phyloP scores from a whole-genome alignment of 192 early-diverging fungal species.

The Umbelopsis sp. region DNA sequence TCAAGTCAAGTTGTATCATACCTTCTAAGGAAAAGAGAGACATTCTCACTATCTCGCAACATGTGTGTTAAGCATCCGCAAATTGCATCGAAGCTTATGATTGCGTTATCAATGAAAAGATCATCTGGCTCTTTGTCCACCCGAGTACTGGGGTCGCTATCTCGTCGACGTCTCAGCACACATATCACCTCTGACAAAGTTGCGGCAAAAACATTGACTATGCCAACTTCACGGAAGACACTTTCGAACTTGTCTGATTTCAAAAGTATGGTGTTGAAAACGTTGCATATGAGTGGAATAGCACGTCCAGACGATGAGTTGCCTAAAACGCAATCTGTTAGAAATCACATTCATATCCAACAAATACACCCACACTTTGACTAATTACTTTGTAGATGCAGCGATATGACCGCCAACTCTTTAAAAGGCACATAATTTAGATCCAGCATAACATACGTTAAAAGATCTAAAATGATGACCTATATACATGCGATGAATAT shows the following conservation, averaged over 20 bases:
- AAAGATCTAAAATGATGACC: conserved; percentile 52
- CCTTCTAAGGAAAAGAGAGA: conserved; percentile 50
- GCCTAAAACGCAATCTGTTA: conserved; percentile 16
- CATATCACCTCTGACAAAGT: conserved; percentile 56
- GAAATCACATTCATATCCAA: neutral
- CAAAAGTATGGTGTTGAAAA: conserved; percentile 47
- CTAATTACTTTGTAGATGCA: conserved; percentile 54
- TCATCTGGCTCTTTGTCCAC: conserved; percentile 24
- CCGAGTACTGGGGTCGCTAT: conserved; percentile 38
- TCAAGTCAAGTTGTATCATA: conserved; percentile 28
- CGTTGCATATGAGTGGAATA: conserved; percentile 47
- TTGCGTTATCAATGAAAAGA: conserved; percentile 49
- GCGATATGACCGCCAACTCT: conserved; percentile 53
- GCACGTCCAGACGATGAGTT: conserved; percentile 53
- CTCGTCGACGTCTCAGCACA: conserved; percentile 40
- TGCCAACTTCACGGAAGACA: conserved; percentile 61
- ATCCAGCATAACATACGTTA: conserved; percentile 57
- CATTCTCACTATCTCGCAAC: conserved; percentile 46
- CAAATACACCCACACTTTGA: neutral
- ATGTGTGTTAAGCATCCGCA: conserved; percentile 52
- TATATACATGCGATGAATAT: conserved; percentile 21
- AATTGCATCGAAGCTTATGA: conserved; percentile 58
- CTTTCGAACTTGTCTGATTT: conserved; percentile 52
- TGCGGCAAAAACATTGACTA: conserved; percentile 60
- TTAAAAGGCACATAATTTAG: conserved; percentile 68